Evolutionary conservation across 179 eudicot genomes (phyloP).

Genomic region (Drosera spatulata): DNA sequence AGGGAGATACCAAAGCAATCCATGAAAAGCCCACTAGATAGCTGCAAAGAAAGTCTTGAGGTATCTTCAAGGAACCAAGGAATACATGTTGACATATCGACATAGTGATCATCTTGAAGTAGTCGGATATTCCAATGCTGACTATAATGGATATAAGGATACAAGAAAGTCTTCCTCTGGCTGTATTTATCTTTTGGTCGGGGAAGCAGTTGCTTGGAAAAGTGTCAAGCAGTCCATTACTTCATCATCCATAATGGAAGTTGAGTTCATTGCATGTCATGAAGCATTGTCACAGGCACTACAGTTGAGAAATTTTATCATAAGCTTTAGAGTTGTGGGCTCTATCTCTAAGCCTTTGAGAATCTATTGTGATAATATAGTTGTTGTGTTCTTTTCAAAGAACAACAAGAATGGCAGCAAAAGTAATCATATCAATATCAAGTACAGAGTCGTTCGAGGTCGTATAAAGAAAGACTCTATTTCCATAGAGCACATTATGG

Average conservation of each 20-base stretch:
- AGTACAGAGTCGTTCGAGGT: not conserved
- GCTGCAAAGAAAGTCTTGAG: constrained; percentile 2
- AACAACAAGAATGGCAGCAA: not conserved
- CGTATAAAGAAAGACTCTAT: not conserved
- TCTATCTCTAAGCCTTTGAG: not conserved
- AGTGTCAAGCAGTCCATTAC: not conserved
- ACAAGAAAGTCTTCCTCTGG: too few relatives aligned
- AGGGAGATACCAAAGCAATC: not conserved
- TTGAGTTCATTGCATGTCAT: not conserved
- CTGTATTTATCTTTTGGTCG: too few relatives aligned
- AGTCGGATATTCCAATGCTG: not conserved
- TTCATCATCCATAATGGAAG: not conserved
- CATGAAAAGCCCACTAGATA: not conserved
- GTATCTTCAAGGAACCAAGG: not conserved
- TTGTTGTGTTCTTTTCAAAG: not conserved
- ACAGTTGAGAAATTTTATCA: not conserved
- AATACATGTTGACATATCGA: not conserved
- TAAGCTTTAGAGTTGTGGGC: not conserved
- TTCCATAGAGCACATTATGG: not conserved
- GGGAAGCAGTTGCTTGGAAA: too few relatives aligned
- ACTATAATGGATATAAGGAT: too few relatives aligned
- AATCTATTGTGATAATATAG: not conserved
- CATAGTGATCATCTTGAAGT: not conserved
- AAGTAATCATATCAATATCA: too few relatives aligned
- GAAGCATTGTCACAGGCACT: not conserved